Percentiles rank a stretch among this genome's conserved stretches.
Conservation (phyloP, 305 asterid genomes). For the Fraxinus ornus region DNA sequence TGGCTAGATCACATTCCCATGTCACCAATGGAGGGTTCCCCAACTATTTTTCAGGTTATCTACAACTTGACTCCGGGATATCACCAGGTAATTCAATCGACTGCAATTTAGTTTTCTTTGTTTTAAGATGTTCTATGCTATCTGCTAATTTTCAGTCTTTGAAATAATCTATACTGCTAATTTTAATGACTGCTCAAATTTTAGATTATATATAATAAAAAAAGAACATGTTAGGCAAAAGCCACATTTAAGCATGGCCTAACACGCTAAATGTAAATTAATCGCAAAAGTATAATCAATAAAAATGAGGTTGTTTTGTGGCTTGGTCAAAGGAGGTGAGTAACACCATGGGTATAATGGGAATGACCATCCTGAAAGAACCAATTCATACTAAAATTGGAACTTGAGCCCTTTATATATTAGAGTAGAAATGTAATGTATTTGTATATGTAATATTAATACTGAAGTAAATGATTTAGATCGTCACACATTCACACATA, state of each 20-base stretch:
- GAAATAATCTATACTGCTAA: neutral
- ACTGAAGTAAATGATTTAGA: neutral
- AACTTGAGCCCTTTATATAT: neutral
- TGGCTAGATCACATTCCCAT: conserved; percentile 59
- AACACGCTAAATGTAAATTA: neutral
- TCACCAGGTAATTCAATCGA: conserved; percentile 47
- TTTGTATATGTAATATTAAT: neutral
- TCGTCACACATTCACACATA: neutral
- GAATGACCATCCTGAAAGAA: conserved; percentile 3
- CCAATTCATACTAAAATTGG: neutral
- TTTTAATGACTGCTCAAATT: neutral
- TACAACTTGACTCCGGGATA: conserved; percentile 53
- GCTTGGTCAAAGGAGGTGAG: neutral
- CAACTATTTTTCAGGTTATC: conserved; percentile 59
- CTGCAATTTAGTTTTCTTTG: neutral
- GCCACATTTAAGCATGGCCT: neutral
- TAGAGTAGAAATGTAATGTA: neutral
- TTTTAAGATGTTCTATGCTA: conserved; percentile 4
- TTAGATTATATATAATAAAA: neutral
- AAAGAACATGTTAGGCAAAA: neutral
- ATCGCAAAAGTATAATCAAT: neutral
- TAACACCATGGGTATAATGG: neutral
- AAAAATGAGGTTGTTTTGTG: neutral
- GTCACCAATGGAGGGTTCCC: conserved; percentile 68
- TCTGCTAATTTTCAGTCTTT: conserved; percentile 6